Base-by-base conservation (phyloP, 208 protist species). In the Tritrichomonas foetus region DNA sequence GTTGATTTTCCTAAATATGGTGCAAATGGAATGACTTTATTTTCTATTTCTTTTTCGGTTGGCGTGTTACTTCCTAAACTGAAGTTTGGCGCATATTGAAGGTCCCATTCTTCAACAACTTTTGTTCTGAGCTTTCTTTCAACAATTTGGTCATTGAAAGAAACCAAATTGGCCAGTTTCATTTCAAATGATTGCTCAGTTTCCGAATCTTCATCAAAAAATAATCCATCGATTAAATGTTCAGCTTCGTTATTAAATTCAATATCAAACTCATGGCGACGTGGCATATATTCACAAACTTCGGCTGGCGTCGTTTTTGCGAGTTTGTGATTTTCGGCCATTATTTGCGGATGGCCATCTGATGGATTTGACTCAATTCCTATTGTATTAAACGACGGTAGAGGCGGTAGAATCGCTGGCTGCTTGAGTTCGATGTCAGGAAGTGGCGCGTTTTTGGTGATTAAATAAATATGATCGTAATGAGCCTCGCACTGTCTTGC, bases 221-320 rank as follows among this genome's bases (percentile, higher is more conserved):
- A 25, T 8, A 82, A 50, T 33, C 50, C 50, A 50, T 33, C 74
- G 9, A 82, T 36, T 30, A 82, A 20, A 50, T 82, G n/a, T 50
- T 82, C 74, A n/a, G 74, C 74, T 53, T 82, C 74, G 25, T 82
- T 82, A 30, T 82, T 82, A 25, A n/a, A 82, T 50, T 82, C 74
- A 25, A 20, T 82, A 0, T 82, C 74, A 30, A 82, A 82, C 30
- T 82, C 74, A 53, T 82, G 74, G 5, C 74, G 74, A 50, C 50
- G 50, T n/a, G 74, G 74, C 74, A 82, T 82, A 14, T 36, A 82
- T 11, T 41, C 74, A 14, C 14, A 50, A 82, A 47, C 47, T 82
- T 82, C 74, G 5, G 74, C 74, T 9, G 74, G 74, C 1, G 30
- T 50, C n/a, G 74, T 50, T 14, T 5, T 36, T 82, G 47, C 41